These are phyloP conservation scores for Ceratobasidium sp. DNA, from an alignment of 1,284 basidiomycete genomes.

Conservation along the genomic window DNA sequence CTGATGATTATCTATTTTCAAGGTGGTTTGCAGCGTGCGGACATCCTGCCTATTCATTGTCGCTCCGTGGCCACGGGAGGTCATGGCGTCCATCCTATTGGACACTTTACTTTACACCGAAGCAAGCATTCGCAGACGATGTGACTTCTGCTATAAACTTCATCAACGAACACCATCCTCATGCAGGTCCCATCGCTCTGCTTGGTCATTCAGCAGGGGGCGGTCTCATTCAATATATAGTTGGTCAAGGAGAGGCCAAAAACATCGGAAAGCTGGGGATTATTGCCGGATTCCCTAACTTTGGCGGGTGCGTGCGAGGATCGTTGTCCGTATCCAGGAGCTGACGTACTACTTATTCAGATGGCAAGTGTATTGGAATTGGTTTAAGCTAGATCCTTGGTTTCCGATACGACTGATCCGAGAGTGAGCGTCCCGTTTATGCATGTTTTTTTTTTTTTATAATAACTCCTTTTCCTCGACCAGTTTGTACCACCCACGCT, in stretches of 20 bases:
- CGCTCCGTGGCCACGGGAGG: background rate
- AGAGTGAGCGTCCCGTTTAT: background rate
- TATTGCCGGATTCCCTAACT: background rate
- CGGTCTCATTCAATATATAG: background rate
- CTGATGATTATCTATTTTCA: no score
- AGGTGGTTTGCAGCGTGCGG: background rate
- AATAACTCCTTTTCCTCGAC: background rate
- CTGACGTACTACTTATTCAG: background rate
- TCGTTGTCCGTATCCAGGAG: background rate
- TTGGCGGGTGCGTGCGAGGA: slow-evolving; percentile 7
- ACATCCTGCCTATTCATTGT: background rate
- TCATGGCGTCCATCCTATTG: background rate
- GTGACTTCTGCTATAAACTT: background rate
- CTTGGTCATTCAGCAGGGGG: background rate
- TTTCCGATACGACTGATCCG: slow-evolving; percentile 11
- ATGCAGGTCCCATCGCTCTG: background rate
- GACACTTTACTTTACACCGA: background rate
- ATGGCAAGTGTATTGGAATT: slow-evolving; percentile 19
- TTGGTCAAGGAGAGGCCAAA: background rate
- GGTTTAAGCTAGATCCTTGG: slow-evolving; percentile 31
- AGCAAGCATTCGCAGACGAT: background rate
- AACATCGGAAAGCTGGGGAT: background rate
- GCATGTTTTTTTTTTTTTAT: background rate
- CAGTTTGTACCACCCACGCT: slow-evolving; percentile 17
- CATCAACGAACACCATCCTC: background rate